Evolutionary conservation across 1,139 yeast genomes (phyloP), one percentile per base, ranked within the genome.

Genomic region (Sugiyamaella neomexicana): DNA sequence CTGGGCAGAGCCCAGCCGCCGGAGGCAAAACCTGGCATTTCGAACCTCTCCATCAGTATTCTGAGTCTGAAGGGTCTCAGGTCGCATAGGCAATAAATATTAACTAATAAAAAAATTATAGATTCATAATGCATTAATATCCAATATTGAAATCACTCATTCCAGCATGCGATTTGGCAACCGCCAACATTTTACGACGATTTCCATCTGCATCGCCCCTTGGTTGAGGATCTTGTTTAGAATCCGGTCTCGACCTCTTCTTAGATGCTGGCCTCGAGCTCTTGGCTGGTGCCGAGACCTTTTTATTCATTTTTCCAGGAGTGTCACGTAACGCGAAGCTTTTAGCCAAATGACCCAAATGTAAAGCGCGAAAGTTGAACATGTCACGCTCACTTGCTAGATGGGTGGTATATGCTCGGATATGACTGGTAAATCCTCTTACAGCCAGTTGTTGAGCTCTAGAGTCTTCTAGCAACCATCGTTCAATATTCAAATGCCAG

Each of bases 391-490:
- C 99, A 1, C 82, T 67, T 0, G 91, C 75, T 58, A 89, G 80
- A 74, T 93, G 99, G 0, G 99, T 93, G n/a, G 99, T 89, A 68
- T 93, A 93, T 0, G 99, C 99, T 66, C 98, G 79, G 42, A 93
- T 77, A 69, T 93, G 98, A 58, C 96, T 86, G 8, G 87, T 82
- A 67, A 89, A 93, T 1, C 89, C 98, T 64, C 83, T 81, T 13
- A 80, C 79, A 0, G 96, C 96, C n/a, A 78, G 77, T 0, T 95
- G 90, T 13, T 76, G 66, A 54, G 83, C 85, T 10, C 80, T 80
- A 0, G 74, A 70, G 1, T 79, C 72, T 62, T 83, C 95, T 47
- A 93, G 72, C 32, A 91, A 75, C 86, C 96, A 86, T 67, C 97
- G 77, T 73, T 93, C 99, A 13, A 89, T 80, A 54, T 86, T 84